Base-by-base conservation (phyloP, 2,329 filamentous ascomycete species). In the Pezicula radicicola region DNA sequence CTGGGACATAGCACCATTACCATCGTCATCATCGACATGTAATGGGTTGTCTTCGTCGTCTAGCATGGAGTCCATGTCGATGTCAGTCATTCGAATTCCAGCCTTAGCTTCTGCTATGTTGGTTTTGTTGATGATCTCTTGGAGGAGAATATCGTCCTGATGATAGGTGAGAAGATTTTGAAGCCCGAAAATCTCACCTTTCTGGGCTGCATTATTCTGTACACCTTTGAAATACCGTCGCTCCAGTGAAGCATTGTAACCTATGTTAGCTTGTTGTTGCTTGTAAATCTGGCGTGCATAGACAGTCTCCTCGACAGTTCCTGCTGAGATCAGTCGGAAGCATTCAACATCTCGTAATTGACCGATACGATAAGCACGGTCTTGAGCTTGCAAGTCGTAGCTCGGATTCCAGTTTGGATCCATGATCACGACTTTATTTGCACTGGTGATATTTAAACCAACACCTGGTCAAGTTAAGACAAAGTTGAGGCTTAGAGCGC, bases 221-320 rank as follows among this genome's bases (percentile, higher is more conserved):
- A 97, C 90, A 39, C 94, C 94, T 60, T 88, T 91, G 74, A 99
- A 99, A 69, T 99, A 99, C 2, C 94, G 84, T 3, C 94, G 85
- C 69, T 99, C 94, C 5, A 86, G 88, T 0, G 90, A 95, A 0
- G 94, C 94, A 33, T 87, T 95, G 70, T 99, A 97, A 1, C 90
- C 94, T 53, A 99, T 97, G 64, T 97, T 97, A 25, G 94, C 93
- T 72, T 97, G 94, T 64, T 99, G 94, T 66, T 99, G 94, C 69
- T 99, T 99, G 78, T 99, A 99, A 37, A 99, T 94, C 64, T 99
- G 94, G 6, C 94, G 82, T 0, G 93, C 94, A 63, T 99, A 99
- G 7, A 97, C 91, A 49, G 97, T 94, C 69, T 99, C 94, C 66
- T 99, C 94, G 15, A 99, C 91, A 0, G 94, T 97, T 1, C 94